Evolutionary conservation across 2,329 filamentous ascomycete genomes (phyloP), one percentile per base, ranked within the genome.

Genomic region (Claviceps citrina): DNA sequence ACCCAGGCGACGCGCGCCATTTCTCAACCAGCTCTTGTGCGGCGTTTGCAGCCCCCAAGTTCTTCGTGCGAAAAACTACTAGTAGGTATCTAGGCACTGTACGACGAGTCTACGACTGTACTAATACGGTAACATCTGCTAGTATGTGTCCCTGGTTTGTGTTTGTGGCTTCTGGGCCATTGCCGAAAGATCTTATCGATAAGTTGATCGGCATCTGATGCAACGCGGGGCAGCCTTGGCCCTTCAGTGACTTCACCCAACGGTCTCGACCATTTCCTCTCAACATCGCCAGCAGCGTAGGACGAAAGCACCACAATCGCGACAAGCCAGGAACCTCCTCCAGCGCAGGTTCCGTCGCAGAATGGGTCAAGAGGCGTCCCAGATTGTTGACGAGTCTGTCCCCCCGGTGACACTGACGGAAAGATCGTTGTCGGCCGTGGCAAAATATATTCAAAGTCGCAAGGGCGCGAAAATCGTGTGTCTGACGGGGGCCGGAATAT

Each of bases 401-500:
- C 62, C 65, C 28, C 76, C 89, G 1, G 55, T 67, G 39, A 83
- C 76, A 0, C 69, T 96, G 12, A 63, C 70, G 31, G 73, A 71
- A 25, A 76, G 86, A 41, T 81, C 71, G 22, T 59, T 96, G 12
- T 67, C 79, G 15, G 81, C 76, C 4, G 67, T 96, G 30, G 87
- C 85, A n/a, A 71, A 81, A 22, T 80, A 83, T 51, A 87, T 98
- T 59, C 76, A 74, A 48, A 69, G 76, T 51, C 81, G 78, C 34
- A 59, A 70, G 36, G 77, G 71, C 26, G 71, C 71, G 51, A 71
- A 71, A 37, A 81, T 98, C 42, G 84, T 93, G 19, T 81, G 95
- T 46, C 77, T 96, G 75, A 86, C 83, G 2, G 89, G 89, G 43
- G 87, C 89, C 10, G 89, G 89, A 36, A 93, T 95, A 49, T 84